Evolutionary conservation across 2,329 filamentous ascomycete species (phyloP).

Genomic region (Celoporthe dispersa): DNA sequence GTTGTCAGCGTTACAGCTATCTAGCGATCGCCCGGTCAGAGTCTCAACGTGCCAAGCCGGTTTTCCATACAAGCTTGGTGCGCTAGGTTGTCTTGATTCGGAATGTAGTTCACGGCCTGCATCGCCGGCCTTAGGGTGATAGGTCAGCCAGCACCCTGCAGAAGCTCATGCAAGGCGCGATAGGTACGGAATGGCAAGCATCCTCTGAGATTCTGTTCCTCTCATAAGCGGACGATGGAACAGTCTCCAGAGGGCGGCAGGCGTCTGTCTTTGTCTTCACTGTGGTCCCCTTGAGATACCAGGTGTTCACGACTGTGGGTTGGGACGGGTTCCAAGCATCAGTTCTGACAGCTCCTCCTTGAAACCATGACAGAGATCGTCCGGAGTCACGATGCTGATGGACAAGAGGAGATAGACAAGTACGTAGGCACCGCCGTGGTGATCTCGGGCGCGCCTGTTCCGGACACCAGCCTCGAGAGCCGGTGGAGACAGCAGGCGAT

Average conservation of each 20-base stretch:
- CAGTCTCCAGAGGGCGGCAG: neutral
- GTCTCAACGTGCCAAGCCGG: neutral
- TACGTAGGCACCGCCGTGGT: neutral
- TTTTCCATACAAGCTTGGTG: neutral
- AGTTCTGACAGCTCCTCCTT: neutral
- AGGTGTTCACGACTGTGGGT: too few relatives aligned
- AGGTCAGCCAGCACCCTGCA: neutral
- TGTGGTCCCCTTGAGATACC: too few relatives aligned
- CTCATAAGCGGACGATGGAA: neutral
- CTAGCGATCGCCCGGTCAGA: neutral
- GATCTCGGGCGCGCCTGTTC: neutral
- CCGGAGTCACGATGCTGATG: neutral
- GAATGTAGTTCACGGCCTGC: neutral
- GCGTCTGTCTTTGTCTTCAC: neutral
- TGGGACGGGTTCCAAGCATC: neutral
- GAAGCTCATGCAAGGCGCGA: slow-evolving; percentile 3
- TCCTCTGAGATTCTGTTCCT: neutral
- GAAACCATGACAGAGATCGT: neutral
- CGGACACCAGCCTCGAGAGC: neutral
- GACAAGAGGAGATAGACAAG: neutral
- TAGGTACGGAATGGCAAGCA: neutral
- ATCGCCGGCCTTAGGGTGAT: neutral
- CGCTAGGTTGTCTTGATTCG: neutral
- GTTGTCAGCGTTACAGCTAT: neutral
- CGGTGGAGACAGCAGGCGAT: neutral